phyloP scores from a whole-genome alignment of 140 eudicot species.

The Oenanthe javanica region DNA sequence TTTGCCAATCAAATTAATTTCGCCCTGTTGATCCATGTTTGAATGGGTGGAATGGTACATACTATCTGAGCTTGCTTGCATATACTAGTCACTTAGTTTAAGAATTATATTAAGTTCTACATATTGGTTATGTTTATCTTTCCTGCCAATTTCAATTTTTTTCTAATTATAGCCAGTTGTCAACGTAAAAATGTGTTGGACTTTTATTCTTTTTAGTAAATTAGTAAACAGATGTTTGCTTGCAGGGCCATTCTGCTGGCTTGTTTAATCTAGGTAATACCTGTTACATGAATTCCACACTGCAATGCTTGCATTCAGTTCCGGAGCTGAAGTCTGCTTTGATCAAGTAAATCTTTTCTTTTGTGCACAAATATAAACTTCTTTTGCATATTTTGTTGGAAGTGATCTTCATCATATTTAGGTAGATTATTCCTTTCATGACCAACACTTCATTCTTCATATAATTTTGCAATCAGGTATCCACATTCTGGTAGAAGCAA shows the following conservation, averaged over 20 bases:
- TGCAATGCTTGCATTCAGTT: conserved; percentile 92
- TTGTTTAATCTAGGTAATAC: conserved; percentile 86
- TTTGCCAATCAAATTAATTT: neutral
- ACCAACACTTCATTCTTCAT: neutral
- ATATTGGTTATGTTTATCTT: neutral
- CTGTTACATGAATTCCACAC: conserved; percentile 95
- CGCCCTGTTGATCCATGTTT: neutral
- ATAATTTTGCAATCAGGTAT: conserved; percentile 40
- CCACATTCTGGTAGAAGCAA: conserved; percentile 69
- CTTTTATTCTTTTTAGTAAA: neutral
- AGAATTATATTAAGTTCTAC: neutral
- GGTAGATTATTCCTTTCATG: neutral
- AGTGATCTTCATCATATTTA: neutral
- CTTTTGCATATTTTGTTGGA: neutral
- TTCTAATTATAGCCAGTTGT: neutral
- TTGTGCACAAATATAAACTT: neutral
- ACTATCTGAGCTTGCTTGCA: neutral
- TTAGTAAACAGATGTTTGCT: neutral
- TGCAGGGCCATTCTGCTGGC: conserved; percentile 97
- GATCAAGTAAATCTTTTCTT: conserved; percentile 42
- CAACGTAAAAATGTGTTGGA: neutral
- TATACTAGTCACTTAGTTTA: neutral
- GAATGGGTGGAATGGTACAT: neutral
- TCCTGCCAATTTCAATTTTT: neutral
- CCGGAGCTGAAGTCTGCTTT: conserved; percentile 96